Evolutionary conservation across 306 rosid genomes (phyloP).

Genomic region (Malus asiatica): DNA sequence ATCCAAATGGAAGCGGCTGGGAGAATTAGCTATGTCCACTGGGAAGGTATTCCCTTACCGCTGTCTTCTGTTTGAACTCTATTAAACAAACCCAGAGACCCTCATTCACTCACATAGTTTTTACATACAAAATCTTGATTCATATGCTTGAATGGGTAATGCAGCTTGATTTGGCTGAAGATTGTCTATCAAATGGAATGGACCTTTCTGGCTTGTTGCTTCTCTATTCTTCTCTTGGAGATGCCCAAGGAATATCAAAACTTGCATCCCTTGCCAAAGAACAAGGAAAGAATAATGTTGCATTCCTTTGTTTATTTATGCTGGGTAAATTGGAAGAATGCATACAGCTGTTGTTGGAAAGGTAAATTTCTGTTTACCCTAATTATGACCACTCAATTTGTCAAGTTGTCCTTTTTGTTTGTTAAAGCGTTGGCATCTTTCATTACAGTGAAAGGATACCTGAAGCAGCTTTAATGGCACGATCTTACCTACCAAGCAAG

Average conservation of each 20-base stretch:
- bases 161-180: slow-evolving; percentile 98
- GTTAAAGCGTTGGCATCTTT: slow-evolving; percentile 6
- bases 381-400: background rate
- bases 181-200: slow-evolving; percentile 69
- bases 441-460: slow-evolving; percentile 86
- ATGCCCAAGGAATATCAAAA: slow-evolving; percentile 73
- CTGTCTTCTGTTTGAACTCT: background rate
- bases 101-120: background rate
- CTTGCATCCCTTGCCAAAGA: slow-evolving; percentile 85
- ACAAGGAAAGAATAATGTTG: slow-evolving; percentile 94
- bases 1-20: slow-evolving; percentile 97
- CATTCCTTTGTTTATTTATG: slow-evolving; percentile 81
- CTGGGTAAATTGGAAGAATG: slow-evolving; percentile 95
- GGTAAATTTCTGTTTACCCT: slow-evolving; percentile 31
- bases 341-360: slow-evolving; percentile 81
- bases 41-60: slow-evolving; percentile 57
- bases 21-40: slow-evolving; percentile 82
- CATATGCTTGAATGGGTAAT: slow-evolving; percentile 12
- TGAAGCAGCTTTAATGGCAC: slow-evolving; percentile 97
- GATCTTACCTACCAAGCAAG: slow-evolving; percentile 98
- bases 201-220: slow-evolving; percentile 89
- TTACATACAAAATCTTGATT: slow-evolving; percentile 1
- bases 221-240: slow-evolving; percentile 93
- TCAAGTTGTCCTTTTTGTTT: background rate
- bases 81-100: background rate